Percentiles rank a stretch among this genome's conserved stretches.
Evolutionary conservation across 805 yeast species (phyloP).

Genomic region (Cyberlindnera japonica): DNA sequence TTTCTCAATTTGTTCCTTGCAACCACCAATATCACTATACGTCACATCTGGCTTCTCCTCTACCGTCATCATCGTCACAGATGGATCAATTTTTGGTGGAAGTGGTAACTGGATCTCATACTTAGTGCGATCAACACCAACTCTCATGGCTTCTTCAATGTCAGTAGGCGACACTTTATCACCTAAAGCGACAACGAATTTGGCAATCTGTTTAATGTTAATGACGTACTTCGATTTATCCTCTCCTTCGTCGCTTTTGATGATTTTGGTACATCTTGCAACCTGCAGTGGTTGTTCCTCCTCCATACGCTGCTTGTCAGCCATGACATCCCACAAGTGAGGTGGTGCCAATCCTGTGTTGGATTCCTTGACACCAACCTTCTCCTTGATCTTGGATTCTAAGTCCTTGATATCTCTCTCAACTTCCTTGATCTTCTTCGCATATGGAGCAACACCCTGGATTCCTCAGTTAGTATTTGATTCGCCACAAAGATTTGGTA

Average conservation of each 20-base stretch:
- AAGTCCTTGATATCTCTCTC: conserved; percentile 84
- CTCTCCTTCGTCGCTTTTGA: conserved; percentile 58
- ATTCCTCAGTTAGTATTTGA: conserved; percentile 2
- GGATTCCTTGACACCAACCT: conserved; percentile 89
- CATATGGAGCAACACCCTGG: conserved; percentile 95
- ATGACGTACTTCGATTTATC: conserved; percentile 92
- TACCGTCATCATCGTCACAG: conserved; percentile 99
- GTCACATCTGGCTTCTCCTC: conserved; percentile 99
- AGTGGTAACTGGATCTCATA: conserved; percentile 95
- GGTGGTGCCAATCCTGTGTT: conserved; percentile 98
- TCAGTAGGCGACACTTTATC: conserved; percentile 98
- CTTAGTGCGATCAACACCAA: conserved; percentile 96
- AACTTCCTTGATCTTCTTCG: conserved; percentile 68
- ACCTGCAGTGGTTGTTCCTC: conserved; percentile 97
- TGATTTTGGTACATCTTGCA: conserved; percentile 97
- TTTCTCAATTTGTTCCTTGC: conserved; percentile 97
- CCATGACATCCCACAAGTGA: conserved; percentile 95
- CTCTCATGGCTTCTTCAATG: conserved; percentile 99
- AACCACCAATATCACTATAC: conserved; percentile 97
- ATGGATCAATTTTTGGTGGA: conserved; percentile 97
- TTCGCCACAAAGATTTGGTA: too few relatives aligned
- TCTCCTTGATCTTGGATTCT: conserved; percentile 87
- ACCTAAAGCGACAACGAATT: conserved; percentile 94
- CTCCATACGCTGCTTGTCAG: conserved; percentile 88
- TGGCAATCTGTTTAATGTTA: conserved; percentile 96